These are phyloP conservation scores for Trichoderma gamsii DNA, from an alignment of 495 filamentous ascomycete genomes.

Conservation along the genomic window DNA sequence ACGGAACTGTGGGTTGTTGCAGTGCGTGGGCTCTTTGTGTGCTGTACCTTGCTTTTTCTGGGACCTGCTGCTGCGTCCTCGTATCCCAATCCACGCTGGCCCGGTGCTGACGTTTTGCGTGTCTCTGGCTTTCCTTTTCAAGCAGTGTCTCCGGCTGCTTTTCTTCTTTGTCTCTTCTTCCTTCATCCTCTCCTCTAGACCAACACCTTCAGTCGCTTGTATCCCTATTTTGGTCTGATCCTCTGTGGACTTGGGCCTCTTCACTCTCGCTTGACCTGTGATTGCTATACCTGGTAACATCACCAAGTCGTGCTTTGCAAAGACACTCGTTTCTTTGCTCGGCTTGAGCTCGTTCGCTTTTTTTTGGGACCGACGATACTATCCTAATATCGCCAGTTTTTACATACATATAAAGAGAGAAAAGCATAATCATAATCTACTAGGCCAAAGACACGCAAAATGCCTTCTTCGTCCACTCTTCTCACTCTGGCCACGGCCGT, in stretches of 20 bases:
- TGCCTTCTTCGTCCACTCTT: constrained; percentile 26
- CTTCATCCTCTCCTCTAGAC: background rate
- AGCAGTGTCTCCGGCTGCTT: background rate
- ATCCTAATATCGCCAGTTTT: background rate
- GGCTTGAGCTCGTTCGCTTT: constrained; percentile 4
- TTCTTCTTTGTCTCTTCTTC: constrained; percentile 1
- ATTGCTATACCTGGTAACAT: background rate
- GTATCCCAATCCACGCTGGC: background rate
- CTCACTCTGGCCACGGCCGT: constrained; percentile 29
- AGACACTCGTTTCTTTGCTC: constrained; percentile 11
- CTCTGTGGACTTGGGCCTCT: background rate
- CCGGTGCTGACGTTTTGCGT: background rate
- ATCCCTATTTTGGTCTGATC: background rate
- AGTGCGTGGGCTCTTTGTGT: background rate
- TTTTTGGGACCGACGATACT: background rate
- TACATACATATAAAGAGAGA: background rate
- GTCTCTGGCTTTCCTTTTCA: constrained; percentile 1
- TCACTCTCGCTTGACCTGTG: constrained; percentile 4
- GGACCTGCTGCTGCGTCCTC: background rate
- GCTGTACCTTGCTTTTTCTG: background rate
- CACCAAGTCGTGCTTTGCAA: background rate
- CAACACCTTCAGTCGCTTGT: background rate
- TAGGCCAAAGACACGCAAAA: constrained; percentile 19
- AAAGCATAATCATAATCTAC: background rate
- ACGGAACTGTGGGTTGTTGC: background rate